A percentile compares a stretch with the other conserved stretches of the same genome.
These are phyloP conservation scores for Trametes gibbosa DNA, from an alignment of 768 basidiomycete genomes.

Conservation along the genomic window DNA sequence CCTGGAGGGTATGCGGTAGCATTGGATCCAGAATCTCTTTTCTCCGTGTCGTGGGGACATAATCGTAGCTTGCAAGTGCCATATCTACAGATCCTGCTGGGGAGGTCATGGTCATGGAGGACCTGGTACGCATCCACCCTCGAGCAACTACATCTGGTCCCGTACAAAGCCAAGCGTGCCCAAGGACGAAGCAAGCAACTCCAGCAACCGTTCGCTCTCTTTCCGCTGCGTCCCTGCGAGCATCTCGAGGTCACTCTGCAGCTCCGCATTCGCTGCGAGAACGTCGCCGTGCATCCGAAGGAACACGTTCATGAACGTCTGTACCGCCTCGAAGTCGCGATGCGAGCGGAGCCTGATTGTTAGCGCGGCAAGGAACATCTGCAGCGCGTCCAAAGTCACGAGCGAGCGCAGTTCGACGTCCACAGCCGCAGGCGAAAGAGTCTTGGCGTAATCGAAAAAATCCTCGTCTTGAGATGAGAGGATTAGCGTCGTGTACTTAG, in stretches of 20 bases:
- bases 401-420: slow-evolving; percentile 90
- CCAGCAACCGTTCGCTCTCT: slow-evolving; percentile 77
- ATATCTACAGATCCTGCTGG: no score
- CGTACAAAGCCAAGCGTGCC: slow-evolving; percentile 77
- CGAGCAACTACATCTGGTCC: slow-evolving; percentile 47
- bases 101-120: no score
- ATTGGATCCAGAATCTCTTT: no score
- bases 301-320: slow-evolving; percentile 83
- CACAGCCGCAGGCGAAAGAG: slow-evolving; percentile 84
- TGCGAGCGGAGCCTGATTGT: slow-evolving; percentile 70
- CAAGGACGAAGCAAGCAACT: slow-evolving; percentile 68
- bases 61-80: no score
- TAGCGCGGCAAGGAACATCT: slow-evolving; percentile 71
- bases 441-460: slow-evolving; percentile 84
- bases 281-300: slow-evolving; percentile 82
- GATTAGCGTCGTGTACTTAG: no score
- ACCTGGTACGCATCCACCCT: no score
- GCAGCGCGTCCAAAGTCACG: slow-evolving; percentile 58
- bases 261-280: slow-evolving; percentile 66
- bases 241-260: slow-evolving; percentile 52
- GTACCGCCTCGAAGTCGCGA: slow-evolving; percentile 93
- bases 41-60: no score
- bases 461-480: slow-evolving; percentile 53
- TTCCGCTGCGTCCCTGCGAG: slow-evolving; percentile 64
- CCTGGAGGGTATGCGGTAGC: no score